Conservation (phyloP, 1,139 yeast genomes). For the Yamadazyma mexicana region DNA sequence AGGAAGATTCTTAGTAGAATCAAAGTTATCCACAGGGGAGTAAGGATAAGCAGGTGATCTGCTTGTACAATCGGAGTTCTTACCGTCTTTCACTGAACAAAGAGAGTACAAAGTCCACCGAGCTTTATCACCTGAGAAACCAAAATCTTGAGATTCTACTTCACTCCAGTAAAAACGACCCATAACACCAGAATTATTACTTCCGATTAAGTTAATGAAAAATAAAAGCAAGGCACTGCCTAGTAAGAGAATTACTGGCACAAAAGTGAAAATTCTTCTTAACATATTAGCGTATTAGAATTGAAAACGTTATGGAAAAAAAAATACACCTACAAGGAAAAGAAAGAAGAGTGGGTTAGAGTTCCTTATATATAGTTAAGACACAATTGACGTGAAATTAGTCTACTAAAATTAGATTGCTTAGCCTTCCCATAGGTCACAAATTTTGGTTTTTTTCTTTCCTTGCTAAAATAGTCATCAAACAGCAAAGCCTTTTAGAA, state of each 20-base stretch:
- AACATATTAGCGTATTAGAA: conserved; percentile 11
- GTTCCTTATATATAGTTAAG: too few species aligned
- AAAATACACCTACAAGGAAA: background rate
- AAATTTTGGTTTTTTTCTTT: background rate
- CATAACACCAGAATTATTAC: conserved; percentile 45
- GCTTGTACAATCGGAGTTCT: conserved; percentile 44
- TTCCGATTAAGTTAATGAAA: conserved; percentile 66
- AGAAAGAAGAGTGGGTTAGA: too few species aligned
- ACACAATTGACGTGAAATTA: too few species aligned
- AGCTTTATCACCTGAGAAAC: conserved; percentile 37
- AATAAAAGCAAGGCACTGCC: conserved; percentile 57
- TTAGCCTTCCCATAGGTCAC: conserved; percentile 1
- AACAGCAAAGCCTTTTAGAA: too few species aligned
- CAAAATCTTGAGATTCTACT: conserved; percentile 63
- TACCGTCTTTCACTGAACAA: conserved; percentile 51
- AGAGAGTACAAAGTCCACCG: conserved; percentile 75
- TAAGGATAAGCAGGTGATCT: conserved; percentile 62
- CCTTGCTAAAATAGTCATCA: background rate
- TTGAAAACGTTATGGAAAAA: background rate
- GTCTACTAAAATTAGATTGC: background rate
- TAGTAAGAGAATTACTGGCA: conserved; percentile 31
- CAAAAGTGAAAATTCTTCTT: conserved; percentile 17
- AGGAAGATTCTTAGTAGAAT: conserved; percentile 42
- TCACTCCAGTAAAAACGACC: conserved; percentile 67
- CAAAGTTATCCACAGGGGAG: conserved; percentile 62